Percentiles rank a stretch among this genome's conserved stretches.
Conservation (phyloP, 164 flowering plant species). For the Nymphaea colorata region DNA sequence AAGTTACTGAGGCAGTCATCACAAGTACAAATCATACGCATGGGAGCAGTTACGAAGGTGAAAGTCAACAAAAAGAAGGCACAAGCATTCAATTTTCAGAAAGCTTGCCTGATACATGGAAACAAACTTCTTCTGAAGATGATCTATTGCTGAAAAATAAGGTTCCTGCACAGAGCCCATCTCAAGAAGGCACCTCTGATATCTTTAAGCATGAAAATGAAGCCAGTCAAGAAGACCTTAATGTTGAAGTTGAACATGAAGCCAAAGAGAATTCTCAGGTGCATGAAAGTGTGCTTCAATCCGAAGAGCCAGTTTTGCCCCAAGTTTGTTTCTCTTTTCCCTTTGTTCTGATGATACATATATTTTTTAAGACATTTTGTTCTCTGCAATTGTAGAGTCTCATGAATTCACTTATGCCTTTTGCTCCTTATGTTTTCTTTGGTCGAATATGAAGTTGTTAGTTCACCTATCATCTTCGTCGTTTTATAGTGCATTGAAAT, state of each 20-base stretch:
- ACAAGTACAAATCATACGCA: neutral
- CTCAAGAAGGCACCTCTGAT: neutral
- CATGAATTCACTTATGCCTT: too few species aligned
- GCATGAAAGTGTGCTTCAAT: neutral
- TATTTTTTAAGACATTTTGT: neutral
- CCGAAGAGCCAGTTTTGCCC: neutral
- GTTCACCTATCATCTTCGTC: too few species aligned
- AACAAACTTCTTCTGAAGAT: conserved; percentile 10
- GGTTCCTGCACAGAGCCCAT: conserved; percentile 1
- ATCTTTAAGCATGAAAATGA: neutral
- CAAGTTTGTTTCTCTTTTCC: neutral
- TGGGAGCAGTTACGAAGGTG: neutral
- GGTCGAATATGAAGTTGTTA: too few species aligned
- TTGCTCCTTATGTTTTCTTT: too few species aligned
- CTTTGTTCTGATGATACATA: neutral
- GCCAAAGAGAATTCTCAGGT: neutral
- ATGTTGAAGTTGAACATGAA: neutral
- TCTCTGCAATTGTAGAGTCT: neutral
- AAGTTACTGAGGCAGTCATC: conserved; percentile 5
- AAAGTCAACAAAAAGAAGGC: neutral
- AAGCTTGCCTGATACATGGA: conserved; percentile 9
- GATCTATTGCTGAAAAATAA: conserved; percentile 14
- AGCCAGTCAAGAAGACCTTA: neutral
- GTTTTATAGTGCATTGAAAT: too few species aligned
- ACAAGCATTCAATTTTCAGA: conserved; percentile 4